Percentiles rank a stretch among this genome's conserved stretches.
Evolutionary conservation across 2,329 filamentous ascomycete genomes (phyloP).

Genomic region (Coniochaeta prunicola): DNA sequence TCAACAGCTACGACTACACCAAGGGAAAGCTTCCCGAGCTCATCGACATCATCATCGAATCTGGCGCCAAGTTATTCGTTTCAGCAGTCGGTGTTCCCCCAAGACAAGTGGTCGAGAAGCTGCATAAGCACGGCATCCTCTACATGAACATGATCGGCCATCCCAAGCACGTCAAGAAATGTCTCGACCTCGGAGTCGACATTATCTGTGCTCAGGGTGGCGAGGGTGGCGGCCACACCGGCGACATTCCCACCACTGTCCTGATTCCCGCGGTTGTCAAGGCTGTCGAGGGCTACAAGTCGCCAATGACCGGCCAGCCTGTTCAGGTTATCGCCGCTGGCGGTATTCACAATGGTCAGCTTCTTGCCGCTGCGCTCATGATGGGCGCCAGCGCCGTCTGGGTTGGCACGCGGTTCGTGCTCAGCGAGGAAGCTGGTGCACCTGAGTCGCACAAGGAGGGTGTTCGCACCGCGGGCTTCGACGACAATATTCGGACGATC

Average conservation of each 20-base stretch:
- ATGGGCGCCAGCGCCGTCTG: conserved; percentile 89
- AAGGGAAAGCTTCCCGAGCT: conserved; percentile 96
- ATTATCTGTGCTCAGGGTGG: conserved; percentile 98
- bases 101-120: conserved; percentile 77
- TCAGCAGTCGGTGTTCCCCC: conserved; percentile 93
- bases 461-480: conserved; percentile 82
- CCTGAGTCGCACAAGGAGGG: conserved; percentile 93
- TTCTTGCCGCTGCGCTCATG: conserved; percentile 83
- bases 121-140: conserved; percentile 80
- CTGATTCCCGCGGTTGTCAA: conserved; percentile 90
- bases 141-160: conserved; percentile 99
- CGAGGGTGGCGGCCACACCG: conserved; percentile 94
- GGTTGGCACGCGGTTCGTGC: conserved; percentile 94
- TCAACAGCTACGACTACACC: conserved; percentile 89
- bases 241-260: conserved; percentile 84
- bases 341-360: conserved; percentile 88
- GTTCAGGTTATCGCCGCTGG: conserved; percentile 92
- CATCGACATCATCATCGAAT: conserved; percentile 86
- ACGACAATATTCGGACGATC: conserved; percentile 94
- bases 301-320: conserved; percentile 75
- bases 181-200: conserved; percentile 83
- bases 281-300: conserved; percentile 72
- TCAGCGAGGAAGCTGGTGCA: conserved; percentile 89
- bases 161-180: conserved; percentile 98
- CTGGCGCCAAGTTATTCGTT: conserved; percentile 87